Conservation (phyloP, 805 yeast genomes). For the Hanseniaspora jakobsenii region DNA sequence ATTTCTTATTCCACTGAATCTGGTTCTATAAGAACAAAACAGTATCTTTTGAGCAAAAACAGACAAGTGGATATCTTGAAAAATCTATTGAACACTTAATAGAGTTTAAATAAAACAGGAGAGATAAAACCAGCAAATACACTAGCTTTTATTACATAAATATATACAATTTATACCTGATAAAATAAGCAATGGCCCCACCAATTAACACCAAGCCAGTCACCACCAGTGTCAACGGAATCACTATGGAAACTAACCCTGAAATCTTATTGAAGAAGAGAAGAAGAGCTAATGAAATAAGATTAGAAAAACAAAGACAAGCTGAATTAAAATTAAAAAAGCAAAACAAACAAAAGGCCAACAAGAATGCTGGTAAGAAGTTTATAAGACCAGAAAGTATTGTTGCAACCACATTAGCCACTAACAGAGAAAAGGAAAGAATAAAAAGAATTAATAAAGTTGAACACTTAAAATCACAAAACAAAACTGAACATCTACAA, state of each 20-base stretch:
- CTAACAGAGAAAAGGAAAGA: slow-evolving; percentile 57
- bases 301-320: slow-evolving; percentile 61
- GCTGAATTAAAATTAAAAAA: slow-evolving; percentile 41
- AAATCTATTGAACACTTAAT: too few relatives aligned
- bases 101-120: not conserved
- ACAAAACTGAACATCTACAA: slow-evolving; percentile 22
- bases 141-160: not conserved
- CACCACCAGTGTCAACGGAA: slow-evolving; percentile 15
- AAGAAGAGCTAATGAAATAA: slow-evolving; percentile 61
- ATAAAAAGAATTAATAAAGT: slow-evolving; percentile 48
- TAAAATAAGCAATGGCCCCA: slow-evolving; percentile 7
- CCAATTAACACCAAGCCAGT: slow-evolving; percentile 10
- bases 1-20: too few relatives aligned
- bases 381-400: slow-evolving; percentile 66
- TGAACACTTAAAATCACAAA: slow-evolving; percentile 31
- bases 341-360: slow-evolving; percentile 34
- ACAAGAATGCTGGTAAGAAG: slow-evolving; percentile 35
- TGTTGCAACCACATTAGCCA: slow-evolving; percentile 52
- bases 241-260: slow-evolving; percentile 48
- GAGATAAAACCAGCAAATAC: not conserved
- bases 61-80: too few relatives aligned
- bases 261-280: slow-evolving; percentile 68
- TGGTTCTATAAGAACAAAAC: too few relatives aligned
- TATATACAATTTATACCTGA: too few relatives aligned
- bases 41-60: too few relatives aligned